Percentiles rank a stretch among this genome's conserved stretches.
Conservation (phyloP, 1,139 yeast species). For the Hemisphaericaspora xylofermentans region DNA sequence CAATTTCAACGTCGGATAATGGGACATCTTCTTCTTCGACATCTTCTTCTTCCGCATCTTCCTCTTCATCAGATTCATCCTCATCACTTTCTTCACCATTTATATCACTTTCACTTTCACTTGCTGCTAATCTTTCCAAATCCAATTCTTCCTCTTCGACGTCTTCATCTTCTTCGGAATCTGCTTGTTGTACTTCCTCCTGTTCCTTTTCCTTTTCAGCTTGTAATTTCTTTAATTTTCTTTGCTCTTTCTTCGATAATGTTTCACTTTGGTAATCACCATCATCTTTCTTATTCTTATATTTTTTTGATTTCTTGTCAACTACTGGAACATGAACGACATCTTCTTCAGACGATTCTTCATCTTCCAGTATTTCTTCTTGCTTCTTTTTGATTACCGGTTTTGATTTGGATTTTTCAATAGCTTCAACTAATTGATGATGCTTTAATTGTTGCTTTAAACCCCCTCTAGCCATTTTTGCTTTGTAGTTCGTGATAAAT, state of each 20-base stretch:
- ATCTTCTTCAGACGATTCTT: slow-evolving; percentile 10
- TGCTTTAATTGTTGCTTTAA: slow-evolving; percentile 38
- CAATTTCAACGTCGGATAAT: slow-evolving; percentile 75
- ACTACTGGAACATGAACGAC: slow-evolving; percentile 5
- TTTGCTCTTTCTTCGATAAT: slow-evolving; percentile 63
- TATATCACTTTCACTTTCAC: slow-evolving; percentile 41
- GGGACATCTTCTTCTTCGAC: slow-evolving; percentile 64
- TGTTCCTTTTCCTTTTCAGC: slow-evolving; percentile 19
- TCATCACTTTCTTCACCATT: slow-evolving; percentile 41
- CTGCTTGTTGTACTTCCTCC: slow-evolving; percentile 22
- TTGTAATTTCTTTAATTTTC: slow-evolving; percentile 56
- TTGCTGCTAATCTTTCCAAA: slow-evolving; percentile 57
- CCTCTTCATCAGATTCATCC: slow-evolving; percentile 42
- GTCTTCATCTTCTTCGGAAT: slow-evolving; percentile 27
- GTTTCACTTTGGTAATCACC: slow-evolving; percentile 47
- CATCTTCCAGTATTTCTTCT: slow-evolving; percentile 7
- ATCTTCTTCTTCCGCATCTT: slow-evolving; percentile 43
- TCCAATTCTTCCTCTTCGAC: slow-evolving; percentile 42
- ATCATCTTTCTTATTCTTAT: slow-evolving; percentile 16
- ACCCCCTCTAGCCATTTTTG: slow-evolving; percentile 32
- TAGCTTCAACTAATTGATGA: slow-evolving; percentile 27
- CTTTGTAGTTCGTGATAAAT: background rate
- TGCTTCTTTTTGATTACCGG: slow-evolving; percentile 16
- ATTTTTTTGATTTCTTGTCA: slow-evolving; percentile 17
- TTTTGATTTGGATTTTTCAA: slow-evolving; percentile 28